Evolutionary conservation across 1,284 basidiomycete species (phyloP).

Genomic region (Rhodotorula sp.): DNA sequence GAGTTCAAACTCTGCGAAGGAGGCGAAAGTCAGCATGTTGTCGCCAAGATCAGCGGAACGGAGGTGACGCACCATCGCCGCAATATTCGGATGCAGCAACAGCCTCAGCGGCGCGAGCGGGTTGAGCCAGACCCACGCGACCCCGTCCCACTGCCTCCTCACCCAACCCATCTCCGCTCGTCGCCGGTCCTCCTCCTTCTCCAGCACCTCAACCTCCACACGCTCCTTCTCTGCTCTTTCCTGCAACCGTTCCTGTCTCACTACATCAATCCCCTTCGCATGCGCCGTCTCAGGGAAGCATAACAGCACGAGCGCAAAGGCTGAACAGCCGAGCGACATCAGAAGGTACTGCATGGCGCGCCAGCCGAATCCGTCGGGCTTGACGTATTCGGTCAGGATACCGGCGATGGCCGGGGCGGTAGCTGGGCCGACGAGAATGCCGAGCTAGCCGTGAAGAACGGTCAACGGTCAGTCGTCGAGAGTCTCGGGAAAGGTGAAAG

Average conservation of each 20-base stretch:
- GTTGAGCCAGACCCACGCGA: constrained; percentile 58
- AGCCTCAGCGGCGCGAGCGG: constrained; percentile 59
- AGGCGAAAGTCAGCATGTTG: not conserved
- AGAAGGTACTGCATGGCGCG: constrained; percentile 61
- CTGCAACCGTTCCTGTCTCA: constrained; percentile 35
- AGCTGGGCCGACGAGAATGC: constrained; percentile 46
- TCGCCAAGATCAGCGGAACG: not conserved
- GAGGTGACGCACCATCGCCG: constrained; percentile 55
- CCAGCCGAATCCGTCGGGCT: constrained; percentile 55
- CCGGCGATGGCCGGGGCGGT: constrained; percentile 50
- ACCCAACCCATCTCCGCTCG: not conserved
- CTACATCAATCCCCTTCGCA: constrained; percentile 55
- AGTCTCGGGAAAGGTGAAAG: constrained; percentile 31
- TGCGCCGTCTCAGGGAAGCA: constrained; percentile 71
- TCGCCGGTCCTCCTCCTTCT: not conserved
- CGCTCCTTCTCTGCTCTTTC: constrained; percentile 22
- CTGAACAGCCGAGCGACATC: constrained; percentile 51
- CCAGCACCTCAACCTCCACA: constrained; percentile 12
- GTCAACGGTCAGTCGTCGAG: not conserved
- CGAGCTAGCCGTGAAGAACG: not conserved
- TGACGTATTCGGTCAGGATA: constrained; percentile 50
- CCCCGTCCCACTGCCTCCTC: constrained; percentile 31
- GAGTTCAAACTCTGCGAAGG: constrained; percentile 31
- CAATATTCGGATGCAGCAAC: constrained; percentile 61
- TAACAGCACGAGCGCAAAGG: constrained; percentile 54